phyloP scores from a whole-genome alignment of 768 basidiomycete genomes.

The Suillus sp. region DNA sequence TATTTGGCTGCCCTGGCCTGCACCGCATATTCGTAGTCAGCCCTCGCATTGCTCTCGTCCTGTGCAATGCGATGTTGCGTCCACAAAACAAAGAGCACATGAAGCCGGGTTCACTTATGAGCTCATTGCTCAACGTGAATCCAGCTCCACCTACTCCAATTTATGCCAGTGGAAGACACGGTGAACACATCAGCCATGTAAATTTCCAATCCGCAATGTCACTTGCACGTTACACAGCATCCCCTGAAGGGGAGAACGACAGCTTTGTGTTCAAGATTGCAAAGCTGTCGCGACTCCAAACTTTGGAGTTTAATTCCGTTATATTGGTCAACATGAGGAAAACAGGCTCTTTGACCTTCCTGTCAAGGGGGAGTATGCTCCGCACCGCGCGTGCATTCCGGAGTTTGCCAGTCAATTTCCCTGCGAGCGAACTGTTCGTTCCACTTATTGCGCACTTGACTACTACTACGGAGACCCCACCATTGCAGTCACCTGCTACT shows the following conservation, averaged over 20 bases:
- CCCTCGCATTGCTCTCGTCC: slow-evolving; percentile 36
- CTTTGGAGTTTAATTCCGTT: slow-evolving; percentile 11
- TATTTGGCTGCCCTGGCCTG: slow-evolving; percentile 23
- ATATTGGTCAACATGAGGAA: slow-evolving; percentile 9
- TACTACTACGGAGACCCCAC: background rate
- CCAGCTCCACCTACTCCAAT: slow-evolving; percentile 7
- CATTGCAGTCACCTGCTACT: background rate
- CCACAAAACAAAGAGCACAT: background rate
- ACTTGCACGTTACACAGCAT: slow-evolving; percentile 7
- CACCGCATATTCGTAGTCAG: slow-evolving; percentile 39
- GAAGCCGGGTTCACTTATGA: background rate
- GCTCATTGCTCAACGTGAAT: slow-evolving; percentile 9
- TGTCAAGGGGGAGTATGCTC: slow-evolving; percentile 15
- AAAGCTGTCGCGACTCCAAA: slow-evolving; percentile 24
- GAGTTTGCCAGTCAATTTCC: background rate
- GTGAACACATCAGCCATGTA: no score
- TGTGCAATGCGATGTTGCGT: slow-evolving; percentile 25
- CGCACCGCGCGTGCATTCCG: slow-evolving; percentile 10
- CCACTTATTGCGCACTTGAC: background rate
- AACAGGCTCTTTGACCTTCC: slow-evolving; percentile 13
- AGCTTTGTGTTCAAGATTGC: slow-evolving; percentile 33
- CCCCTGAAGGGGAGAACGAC: slow-evolving; percentile 25
- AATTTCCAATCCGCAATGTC: background rate
- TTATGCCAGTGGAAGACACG: background rate
- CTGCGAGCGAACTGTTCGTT: background rate